phyloP scores from a whole-genome alignment of 1,284 basidiomycete species.

The Austroboletus novae-zelandiae region DNA sequence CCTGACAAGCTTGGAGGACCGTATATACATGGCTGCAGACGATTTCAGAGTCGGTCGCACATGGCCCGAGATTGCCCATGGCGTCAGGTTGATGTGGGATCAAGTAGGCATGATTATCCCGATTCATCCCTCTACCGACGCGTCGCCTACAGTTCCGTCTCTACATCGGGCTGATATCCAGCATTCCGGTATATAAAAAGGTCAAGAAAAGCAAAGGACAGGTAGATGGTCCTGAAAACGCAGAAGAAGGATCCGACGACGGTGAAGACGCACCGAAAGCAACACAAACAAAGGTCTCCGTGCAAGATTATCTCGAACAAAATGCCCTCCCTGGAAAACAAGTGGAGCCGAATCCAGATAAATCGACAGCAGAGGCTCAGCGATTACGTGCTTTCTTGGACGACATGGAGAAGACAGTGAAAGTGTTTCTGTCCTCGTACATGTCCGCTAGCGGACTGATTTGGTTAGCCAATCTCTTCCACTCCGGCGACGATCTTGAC shows the following conservation, averaged over 20 bases:
- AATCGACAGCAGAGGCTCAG: constrained; percentile 11
- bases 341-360: constrained; percentile 22
- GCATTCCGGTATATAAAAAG: constrained; percentile 26
- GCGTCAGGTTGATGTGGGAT: constrained; percentile 45
- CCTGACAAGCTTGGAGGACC: constrained; percentile 33
- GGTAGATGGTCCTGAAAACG: constrained; percentile 22
- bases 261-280: constrained; percentile 25
- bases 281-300: constrained; percentile 14
- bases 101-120: constrained; percentile 32
- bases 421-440: constrained; percentile 50
- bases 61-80: constrained; percentile 37
- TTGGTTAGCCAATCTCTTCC: constrained; percentile 34
- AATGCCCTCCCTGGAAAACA: constrained; percentile 29
- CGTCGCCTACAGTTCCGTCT: constrained; percentile 22
- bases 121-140: not conserved
- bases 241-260: constrained; percentile 24
- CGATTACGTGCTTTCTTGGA: constrained; percentile 41
- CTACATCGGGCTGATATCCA: constrained; percentile 27
- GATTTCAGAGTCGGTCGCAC: constrained; percentile 44
- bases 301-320: constrained; percentile 35
- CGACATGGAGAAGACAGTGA: constrained; percentile 45
- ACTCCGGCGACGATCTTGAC: not conserved
- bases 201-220: constrained; percentile 16
- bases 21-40: constrained; percentile 40
- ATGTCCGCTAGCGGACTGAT: constrained; percentile 46